Base-by-base conservation (phyloP, 768 basidiomycete genomes). In the Trametes cubensis region DNA sequence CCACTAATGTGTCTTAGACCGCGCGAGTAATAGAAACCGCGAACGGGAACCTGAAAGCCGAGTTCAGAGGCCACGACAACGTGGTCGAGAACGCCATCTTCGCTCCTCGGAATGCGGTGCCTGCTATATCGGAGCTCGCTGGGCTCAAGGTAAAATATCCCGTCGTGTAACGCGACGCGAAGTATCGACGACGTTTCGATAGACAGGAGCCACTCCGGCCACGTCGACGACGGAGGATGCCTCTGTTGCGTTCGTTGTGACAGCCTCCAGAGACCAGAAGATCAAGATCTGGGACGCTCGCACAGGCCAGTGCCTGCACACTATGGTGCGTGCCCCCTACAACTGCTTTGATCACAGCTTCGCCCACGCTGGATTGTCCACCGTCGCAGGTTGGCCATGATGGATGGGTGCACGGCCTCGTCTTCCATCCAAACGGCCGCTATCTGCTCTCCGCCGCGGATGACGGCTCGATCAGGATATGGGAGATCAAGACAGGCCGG, bases 351-450 rank as follows among this genome's bases (percentile, higher is more conserved):
- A 20, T 17, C 40, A 7, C 34, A 55, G 41, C 34, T 4, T n/a
- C 25, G 10, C n/a, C 2, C 28, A 26, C 34, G 21, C 23, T 15
- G 46, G 14, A 48, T 23, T 26, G 7, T 26, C 15, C 14, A 13
- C 11, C 21, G 39, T 8, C n/a, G 13, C 51, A 75, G 72, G 53
- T 68, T 25, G 77, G 76, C 1, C 75, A 85, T 66, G 81, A 83
- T 67, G 82, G 83, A 65, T 84, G 83, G 84, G 76, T 84, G 25
- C 76, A 81, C 56, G 78, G 80, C 4, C 74, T 84, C 38, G 78
- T 80, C 39, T 85, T 85, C 72, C 84, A 84, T 66, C 83, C 84
- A 0, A 74, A 74, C 17, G 83, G 84, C 23, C 83, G 82, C 64
- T 80, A 77, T 65, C 75, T 85, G 28, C 74, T 85, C 8, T 83